Evolutionary conservation across 1,284 basidiomycete species (phyloP), one percentile per base, ranked within the genome.

Genomic region (Earliella scabrosa): DNA sequence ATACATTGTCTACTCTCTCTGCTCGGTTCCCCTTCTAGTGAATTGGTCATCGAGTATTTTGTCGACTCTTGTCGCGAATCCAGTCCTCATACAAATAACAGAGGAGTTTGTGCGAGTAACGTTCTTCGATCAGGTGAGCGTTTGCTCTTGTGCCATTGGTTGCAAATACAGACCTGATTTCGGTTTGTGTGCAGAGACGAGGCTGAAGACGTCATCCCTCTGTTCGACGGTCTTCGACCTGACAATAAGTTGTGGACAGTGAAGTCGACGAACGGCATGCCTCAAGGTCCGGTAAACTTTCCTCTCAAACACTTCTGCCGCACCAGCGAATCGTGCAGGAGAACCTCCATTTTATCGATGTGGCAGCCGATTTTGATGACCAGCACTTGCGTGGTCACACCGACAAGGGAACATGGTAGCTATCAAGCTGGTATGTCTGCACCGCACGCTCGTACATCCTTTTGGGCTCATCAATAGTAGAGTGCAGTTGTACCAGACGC

Each of bases 161-260:
- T n/a, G n/a, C n/a, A n/a, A n/a, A n/a, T n/a, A n/a, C n/a, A n/a
- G n/a, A n/a, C n/a, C 36, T 16, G 78, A 79, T 58, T 66, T 13
- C 69, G 93, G 85, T 97, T 97, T 66, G 93, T 96, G 5, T 93
- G 93, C 1, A 93, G 91, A 7, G 95, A 97, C 60, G 88, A 89
- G 0, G 88, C 89, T 0, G 80, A 83, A 27, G 87, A 82, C 40
- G 85, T 87, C 6, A 63, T 92, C 6, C 85, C 88, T 1, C 68
- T 90, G 2, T 81, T 97, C 38, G 77, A 79, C 34, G 69, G 74
- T n/a, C 76, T 97, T 34, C 82, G 92, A 26, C 68, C 71, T 8
- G 80, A 82, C 61, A 88, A 90, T 65, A 89, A 89, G 61, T 97
- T 63, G 87, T 83, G 31, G 96, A 96, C 74, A 91, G 87, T 29